A percentile compares a stretch with the other conserved stretches of the same genome.
Conservation (phyloP, 2,329 filamentous ascomycete genomes). For the Talaromyces verruculosus region DNA sequence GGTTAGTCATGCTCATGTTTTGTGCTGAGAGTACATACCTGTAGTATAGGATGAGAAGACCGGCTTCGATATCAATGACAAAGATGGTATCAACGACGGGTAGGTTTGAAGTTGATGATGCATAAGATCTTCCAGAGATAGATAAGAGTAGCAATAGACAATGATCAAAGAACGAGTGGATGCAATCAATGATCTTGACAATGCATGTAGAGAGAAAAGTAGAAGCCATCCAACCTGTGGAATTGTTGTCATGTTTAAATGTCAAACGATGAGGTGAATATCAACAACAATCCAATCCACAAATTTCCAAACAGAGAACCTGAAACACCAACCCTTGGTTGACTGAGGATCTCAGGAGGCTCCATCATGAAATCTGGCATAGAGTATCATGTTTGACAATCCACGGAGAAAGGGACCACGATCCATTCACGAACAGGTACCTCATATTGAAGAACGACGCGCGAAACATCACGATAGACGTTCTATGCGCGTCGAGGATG, state of each 20-base stretch:
- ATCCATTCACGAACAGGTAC: conserved; percentile 29
- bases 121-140: conserved; percentile 4
- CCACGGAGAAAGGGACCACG: conserved; percentile 19
- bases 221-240: conserved; percentile 26
- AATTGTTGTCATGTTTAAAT: conserved; percentile 44
- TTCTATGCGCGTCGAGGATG: conserved; percentile 12
- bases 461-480: conserved; percentile 30
- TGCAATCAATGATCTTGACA: not conserved
- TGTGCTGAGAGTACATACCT: not conserved
- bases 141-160: not conserved
- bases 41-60: not conserved
- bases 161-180: conserved; percentile 10
- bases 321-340: conserved; percentile 40
- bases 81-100: not conserved
- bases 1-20: not conserved
- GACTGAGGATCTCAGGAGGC: conserved; percentile 21
- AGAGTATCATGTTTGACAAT: conserved; percentile 9
- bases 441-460: conserved; percentile 19
- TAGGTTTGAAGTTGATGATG: not conserved
- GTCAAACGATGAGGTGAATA: conserved; percentile 26
- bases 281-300: conserved; percentile 30
- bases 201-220: conserved; percentile 15
- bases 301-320: conserved; percentile 32
- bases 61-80: conserved; percentile 2
- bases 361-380: conserved; percentile 34